phyloP scores from a whole-genome alignment of 2,329 filamentous ascomycete genomes.

The Aspergillus candidus region DNA sequence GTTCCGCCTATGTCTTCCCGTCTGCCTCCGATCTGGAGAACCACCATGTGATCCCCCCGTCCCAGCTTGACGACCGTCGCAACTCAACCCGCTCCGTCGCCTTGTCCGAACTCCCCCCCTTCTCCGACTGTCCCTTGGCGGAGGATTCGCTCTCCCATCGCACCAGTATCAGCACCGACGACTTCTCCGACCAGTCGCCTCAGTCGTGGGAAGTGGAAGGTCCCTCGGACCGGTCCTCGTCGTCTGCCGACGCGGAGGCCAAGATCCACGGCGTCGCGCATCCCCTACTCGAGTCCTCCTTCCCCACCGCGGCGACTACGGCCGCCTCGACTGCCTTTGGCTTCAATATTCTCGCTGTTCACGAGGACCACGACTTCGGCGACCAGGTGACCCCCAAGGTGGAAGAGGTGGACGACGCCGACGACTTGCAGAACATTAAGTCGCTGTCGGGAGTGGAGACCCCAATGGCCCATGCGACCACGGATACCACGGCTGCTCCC shows the following conservation, averaged over 20 bases:
- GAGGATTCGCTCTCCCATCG: constrained; percentile 27
- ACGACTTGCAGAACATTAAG: constrained; percentile 31
- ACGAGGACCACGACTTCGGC: constrained; percentile 16
- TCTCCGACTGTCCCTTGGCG: constrained; percentile 21
- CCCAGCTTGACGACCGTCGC: constrained; percentile 12
- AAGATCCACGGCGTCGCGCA: constrained; percentile 14
- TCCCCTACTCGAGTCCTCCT: constrained; percentile 5
- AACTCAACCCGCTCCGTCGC: constrained; percentile 18
- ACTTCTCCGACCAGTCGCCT: constrained; percentile 27
- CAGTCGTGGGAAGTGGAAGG: constrained; percentile 24
- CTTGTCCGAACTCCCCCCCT: constrained; percentile 20
- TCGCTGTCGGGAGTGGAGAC: constrained; percentile 21
- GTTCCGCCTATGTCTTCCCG: constrained; percentile 22
- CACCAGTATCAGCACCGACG: constrained; percentile 29
- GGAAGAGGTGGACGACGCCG: constrained; percentile 46
- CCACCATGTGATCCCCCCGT: constrained; percentile 10
- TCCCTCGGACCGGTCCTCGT: constrained; percentile 16
- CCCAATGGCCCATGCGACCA: constrained; percentile 13
- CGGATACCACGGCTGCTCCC: constrained; percentile 25
- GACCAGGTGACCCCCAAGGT: constrained; percentile 47
- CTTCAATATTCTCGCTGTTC: constrained; percentile 22
- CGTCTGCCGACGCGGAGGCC: constrained; percentile 15
- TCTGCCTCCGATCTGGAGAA: constrained; percentile 17
- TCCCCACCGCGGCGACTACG: constrained; percentile 10
- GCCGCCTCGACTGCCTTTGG: constrained; percentile 17